Base-by-base conservation (phyloP, 2,329 filamentous ascomycete genomes). In the Fonsecaea monophora region DNA sequence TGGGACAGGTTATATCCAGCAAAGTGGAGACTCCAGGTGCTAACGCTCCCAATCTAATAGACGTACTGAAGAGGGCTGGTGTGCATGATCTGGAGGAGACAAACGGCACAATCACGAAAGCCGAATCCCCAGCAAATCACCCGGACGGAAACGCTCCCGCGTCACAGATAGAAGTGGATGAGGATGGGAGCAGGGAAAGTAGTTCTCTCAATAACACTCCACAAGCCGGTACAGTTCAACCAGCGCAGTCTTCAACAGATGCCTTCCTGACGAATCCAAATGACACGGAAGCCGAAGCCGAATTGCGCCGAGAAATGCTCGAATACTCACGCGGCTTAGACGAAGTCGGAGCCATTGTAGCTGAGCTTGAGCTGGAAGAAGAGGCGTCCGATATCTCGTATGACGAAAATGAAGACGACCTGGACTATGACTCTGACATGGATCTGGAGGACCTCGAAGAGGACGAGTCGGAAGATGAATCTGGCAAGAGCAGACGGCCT, bases 301-400 rank as follows among this genome's bases (percentile, higher is more conserved):
- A 85, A 37, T 78, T 97, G 30, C 89, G 95, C 5, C 87, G 89
- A 65, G 89, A 97, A 74, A 98, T 99, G 94, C 84, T 98, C 7
- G 86, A 91, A 69, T 99, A 98, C 75, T 64, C 60, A 12, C 59
- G 48, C 15, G 90, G 92, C 68, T 82, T 97, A 78, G 89, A 90
- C 53, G 94, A 98, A 77, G 89, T 99, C 65, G 92, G 93, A 3
- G 88, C 92, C 42, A 91, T 99, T 2, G 95, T 99, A 15, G 95
- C 95, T 15, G 93, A 98, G 79, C 85, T 99, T 54, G 87, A 96
- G 65, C 78, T 98, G 1, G 92, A 96, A 69, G 89, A 94, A 67
- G 83, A 82, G 18, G 82, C 76, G 34, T 78, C 76, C 12, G 77
- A 77, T 59, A 76, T 79, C 13, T 86, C 83, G 30, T 82, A 83